Percentiles rank a stretch among this genome's conserved stretches.
Evolutionary conservation across 2,329 filamentous ascomycete species (phyloP).

Genomic region (Tothia fuscella): DNA sequence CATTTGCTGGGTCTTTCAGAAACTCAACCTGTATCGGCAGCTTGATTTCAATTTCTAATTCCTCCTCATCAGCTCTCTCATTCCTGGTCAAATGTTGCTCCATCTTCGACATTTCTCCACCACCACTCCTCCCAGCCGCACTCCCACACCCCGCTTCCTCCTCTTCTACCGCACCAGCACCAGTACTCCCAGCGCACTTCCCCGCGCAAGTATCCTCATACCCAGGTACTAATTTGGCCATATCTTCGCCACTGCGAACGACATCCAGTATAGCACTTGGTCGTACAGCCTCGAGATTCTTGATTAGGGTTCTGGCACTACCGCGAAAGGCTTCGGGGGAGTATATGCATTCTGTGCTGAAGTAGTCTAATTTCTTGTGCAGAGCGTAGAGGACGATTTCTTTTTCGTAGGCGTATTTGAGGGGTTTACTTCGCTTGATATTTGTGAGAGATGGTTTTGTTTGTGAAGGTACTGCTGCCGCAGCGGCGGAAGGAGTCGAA

Average conservation of each 20-base stretch:
- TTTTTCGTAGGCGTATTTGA: conserved; percentile 98
- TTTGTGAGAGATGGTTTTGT: conserved; percentile 44
- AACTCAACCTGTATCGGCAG: neutral
- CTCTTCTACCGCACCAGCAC: conserved; percentile 31
- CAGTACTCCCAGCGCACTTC: conserved; percentile 22
- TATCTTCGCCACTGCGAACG: conserved; percentile 88
- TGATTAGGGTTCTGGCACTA: conserved; percentile 82
- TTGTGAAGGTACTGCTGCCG: conserved; percentile 42
- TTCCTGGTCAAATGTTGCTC: conserved; percentile 59
- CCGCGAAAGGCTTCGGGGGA: conserved; percentile 94
- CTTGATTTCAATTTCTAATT: conserved; percentile 18
- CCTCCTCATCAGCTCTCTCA: conserved; percentile 43
- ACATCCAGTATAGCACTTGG: conserved; percentile 93
- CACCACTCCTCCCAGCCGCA: conserved; percentile 51
- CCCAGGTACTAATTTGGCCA: conserved; percentile 71
- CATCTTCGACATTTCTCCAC: conserved; percentile 71
- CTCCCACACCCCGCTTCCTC: conserved; percentile 62
- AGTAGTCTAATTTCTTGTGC: conserved; percentile 94
- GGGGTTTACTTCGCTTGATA: conserved; percentile 87
- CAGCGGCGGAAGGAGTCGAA: conserved; percentile 28
- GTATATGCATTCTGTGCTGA: conserved; percentile 97
- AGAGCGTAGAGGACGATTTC: conserved; percentile 97
- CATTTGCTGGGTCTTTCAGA: conserved; percentile 13
- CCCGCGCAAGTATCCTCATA: conserved; percentile 35
- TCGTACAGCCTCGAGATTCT: conserved; percentile 84